phyloP scores from a whole-genome alignment of 2,329 filamentous ascomycete species.

The Scedosporium boydii region DNA sequence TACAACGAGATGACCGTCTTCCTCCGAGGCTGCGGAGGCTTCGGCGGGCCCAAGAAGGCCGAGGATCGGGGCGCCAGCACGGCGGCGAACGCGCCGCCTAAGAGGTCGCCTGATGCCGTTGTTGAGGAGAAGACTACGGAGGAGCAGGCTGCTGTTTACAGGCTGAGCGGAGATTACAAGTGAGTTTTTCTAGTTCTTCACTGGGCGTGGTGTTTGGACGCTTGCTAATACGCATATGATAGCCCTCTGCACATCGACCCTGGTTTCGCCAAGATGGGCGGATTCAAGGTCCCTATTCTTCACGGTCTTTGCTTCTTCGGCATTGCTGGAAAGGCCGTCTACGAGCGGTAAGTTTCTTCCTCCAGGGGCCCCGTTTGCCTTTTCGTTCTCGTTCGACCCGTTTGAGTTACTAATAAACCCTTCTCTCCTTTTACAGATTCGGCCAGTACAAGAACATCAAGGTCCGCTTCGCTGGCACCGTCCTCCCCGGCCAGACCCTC shows the following conservation, averaged over 20 bases:
- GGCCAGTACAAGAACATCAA: constrained; percentile 86
- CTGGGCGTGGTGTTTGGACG: not conserved
- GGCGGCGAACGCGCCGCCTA: constrained; percentile 67
- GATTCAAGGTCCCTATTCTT: constrained; percentile 88
- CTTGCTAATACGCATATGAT: not conserved
- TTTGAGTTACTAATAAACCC: constrained; percentile 5
- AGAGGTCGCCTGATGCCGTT: constrained; percentile 67
- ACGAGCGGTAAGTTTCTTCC: constrained; percentile 42
- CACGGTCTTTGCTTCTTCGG: constrained; percentile 97
- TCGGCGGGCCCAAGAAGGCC: constrained; percentile 73
- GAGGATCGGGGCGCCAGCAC: constrained; percentile 71
- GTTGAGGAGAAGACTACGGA: constrained; percentile 79
- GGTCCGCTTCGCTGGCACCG: constrained; percentile 79
- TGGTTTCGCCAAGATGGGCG: constrained; percentile 85
- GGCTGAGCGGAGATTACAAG: constrained; percentile 89
- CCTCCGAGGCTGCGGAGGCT: constrained; percentile 82
- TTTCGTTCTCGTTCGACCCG: constrained; percentile 3
- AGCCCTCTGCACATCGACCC: constrained; percentile 91
- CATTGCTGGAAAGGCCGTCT: constrained; percentile 81
- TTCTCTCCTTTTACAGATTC: constrained; percentile 30
- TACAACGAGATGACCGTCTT: constrained; percentile 96
- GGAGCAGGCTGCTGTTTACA: constrained; percentile 89
- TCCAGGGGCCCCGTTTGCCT: not conserved
- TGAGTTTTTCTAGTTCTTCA: constrained; percentile 18
- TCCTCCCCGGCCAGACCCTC: constrained; percentile 80